A percentile compares a stretch with the other conserved stretches of the same genome.
phyloP scores from a whole-genome alignment of 371 early-diverging fungal species.

The Mortierella sp. region DNA sequence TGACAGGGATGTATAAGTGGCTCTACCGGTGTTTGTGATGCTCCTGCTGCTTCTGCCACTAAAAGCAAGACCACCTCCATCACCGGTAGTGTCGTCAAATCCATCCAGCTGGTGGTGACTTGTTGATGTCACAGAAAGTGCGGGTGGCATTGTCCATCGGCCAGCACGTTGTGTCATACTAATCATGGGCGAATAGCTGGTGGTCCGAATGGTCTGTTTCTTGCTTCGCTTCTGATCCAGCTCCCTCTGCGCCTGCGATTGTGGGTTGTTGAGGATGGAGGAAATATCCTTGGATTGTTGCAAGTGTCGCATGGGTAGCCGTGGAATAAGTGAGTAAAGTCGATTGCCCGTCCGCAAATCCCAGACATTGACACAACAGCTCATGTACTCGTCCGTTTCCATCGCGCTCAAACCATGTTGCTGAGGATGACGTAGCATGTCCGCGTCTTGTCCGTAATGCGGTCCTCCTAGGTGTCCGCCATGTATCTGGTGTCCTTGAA shows the following conservation, averaged over 20 bases:
- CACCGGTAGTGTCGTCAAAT: neutral
- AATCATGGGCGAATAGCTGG: neutral
- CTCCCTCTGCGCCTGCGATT: neutral
- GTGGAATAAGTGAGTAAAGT: constrained; percentile 62
- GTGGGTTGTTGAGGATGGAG: constrained; percentile 15
- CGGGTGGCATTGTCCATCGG: constrained; percentile 1
- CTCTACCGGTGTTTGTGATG: neutral
- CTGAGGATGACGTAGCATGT: constrained; percentile 8
- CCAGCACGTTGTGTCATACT: neutral
- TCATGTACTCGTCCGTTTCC: constrained; percentile 33
- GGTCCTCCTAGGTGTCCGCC: neutral
- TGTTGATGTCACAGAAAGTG: neutral
- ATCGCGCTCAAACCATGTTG: neutral
- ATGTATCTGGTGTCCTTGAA: neutral
- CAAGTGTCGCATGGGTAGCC: constrained; percentile 18
- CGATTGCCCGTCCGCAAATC: constrained; percentile 66
- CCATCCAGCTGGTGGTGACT: neutral
- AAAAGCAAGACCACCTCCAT: neutral
- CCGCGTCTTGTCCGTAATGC: neutral
- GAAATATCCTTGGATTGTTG: constrained; percentile 15
- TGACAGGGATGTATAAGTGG: neutral
- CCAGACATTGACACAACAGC: constrained; percentile 72
- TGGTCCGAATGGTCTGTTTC: constrained; percentile 2
- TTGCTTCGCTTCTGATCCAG: constrained; percentile 1
- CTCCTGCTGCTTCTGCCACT: neutral